Evolutionary conservation across 2,329 filamentous ascomycete species (phyloP).

Genomic region (Aspergillus niger): DNA sequence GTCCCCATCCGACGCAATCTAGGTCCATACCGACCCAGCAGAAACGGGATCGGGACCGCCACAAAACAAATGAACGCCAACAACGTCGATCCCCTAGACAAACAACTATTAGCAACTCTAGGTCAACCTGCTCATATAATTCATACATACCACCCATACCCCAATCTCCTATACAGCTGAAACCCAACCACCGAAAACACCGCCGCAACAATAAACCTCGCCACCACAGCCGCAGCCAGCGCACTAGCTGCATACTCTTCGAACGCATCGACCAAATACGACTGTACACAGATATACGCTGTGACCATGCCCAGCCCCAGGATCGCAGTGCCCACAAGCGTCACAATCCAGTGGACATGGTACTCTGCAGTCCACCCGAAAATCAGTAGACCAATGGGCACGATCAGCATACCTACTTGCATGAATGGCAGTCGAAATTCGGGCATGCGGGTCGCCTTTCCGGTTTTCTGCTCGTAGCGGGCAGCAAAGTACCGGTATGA

Average conservation of each 20-base stretch:
- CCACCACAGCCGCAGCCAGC: background rate
- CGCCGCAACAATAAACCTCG: background rate
- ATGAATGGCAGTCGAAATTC: background rate
- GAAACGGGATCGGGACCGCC: background rate
- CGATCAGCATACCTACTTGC: background rate
- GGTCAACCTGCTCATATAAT: too few species aligned
- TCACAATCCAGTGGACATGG: background rate
- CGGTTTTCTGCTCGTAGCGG: background rate
- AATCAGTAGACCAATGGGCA: background rate
- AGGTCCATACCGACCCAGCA: background rate
- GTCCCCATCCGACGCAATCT: background rate
- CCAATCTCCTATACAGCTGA: background rate
- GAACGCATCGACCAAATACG: background rate
- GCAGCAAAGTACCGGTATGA: background rate
- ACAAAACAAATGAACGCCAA: background rate
- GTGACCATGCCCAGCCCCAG: background rate
- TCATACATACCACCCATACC: background rate
- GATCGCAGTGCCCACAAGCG: background rate
- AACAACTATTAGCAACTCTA: background rate
- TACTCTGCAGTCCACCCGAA: background rate
- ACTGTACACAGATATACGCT: background rate
- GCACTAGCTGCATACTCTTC: background rate
- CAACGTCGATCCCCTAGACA: background rate
- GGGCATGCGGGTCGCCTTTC: background rate
- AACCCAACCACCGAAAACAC: background rate